phyloP scores from a whole-genome alignment of 805 yeast species.

The Wickerhamiella musiphila region DNA sequence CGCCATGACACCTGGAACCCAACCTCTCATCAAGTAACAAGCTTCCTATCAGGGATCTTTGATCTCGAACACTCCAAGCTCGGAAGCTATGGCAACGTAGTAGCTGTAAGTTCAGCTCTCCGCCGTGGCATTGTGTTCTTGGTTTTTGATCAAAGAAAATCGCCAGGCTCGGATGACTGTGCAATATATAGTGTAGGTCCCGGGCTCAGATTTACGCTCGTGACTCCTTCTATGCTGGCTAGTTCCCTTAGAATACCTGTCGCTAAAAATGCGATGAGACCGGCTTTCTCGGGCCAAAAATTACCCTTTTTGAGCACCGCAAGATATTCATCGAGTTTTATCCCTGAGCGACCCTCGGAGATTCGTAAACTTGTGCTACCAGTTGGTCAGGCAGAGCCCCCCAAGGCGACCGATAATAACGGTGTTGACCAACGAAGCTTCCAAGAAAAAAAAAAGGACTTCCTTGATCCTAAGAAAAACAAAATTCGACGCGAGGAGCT shows the following conservation, averaged over 20 bases:
- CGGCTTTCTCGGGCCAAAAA: not conserved
- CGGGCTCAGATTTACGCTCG: not conserved
- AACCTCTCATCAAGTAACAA: slow-evolving; percentile 17
- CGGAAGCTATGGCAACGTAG: slow-evolving; percentile 22
- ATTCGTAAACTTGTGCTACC: slow-evolving; percentile 25
- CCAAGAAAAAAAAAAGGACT: slow-evolving; percentile 27
- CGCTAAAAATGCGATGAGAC: not conserved
- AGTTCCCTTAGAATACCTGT: not conserved
- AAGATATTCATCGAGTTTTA: slow-evolving; percentile 2
- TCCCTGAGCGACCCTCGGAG: slow-evolving; percentile 14
- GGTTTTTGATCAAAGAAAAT: slow-evolving; percentile 22
- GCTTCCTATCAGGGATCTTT: slow-evolving; percentile 23
- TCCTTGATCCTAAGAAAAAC: slow-evolving; percentile 33
- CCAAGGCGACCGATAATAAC: slow-evolving; percentile 24
- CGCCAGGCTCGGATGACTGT: slow-evolving; percentile 1
- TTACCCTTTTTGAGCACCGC: not conserved
- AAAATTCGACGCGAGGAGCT: slow-evolving; percentile 32
- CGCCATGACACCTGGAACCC: too few relatives aligned
- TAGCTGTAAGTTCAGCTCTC: slow-evolving; percentile 16
- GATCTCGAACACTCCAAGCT: slow-evolving; percentile 20
- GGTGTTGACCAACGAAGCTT: slow-evolving; percentile 26
- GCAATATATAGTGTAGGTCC: not conserved
- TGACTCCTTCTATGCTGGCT: not conserved
- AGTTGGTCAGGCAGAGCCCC: slow-evolving; percentile 28
- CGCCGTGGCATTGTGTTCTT: slow-evolving; percentile 24